A percentile compares a stretch with the other conserved stretches of the same genome.
Evolutionary conservation across 1,284 basidiomycete species (phyloP).

Genomic region (Leccinum pallidistipes): DNA sequence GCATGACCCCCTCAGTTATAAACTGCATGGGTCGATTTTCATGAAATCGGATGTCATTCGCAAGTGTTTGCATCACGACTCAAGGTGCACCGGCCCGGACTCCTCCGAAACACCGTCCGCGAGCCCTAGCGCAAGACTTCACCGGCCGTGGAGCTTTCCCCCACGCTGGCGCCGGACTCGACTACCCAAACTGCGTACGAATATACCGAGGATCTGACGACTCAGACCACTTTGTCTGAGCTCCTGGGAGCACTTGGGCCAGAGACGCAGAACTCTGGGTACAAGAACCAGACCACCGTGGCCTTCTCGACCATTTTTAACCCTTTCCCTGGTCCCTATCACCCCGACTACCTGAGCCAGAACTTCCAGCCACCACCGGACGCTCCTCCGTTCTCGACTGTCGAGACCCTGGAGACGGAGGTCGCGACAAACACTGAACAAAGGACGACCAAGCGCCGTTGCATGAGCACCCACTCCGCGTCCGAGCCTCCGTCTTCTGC

Average conservation of each 20-base stretch:
- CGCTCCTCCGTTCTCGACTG: conserved; percentile 47
- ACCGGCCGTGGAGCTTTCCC: too few relatives aligned
- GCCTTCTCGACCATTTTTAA: conserved; percentile 30
- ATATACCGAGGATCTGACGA: too few relatives aligned
- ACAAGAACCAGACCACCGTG: conserved; percentile 31
- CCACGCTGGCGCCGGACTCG: too few relatives aligned
- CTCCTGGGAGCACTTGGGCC: conserved; percentile 25
- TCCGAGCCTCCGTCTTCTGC: conserved; percentile 64
- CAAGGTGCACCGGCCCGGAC: too few relatives aligned
- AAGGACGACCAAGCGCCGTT: conserved; percentile 59
- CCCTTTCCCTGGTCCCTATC: conserved; percentile 66
- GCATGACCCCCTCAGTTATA: too few relatives aligned
- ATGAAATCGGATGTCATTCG: too few relatives aligned
- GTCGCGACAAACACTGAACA: conserved; percentile 16
- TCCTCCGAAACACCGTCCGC: too few relatives aligned
- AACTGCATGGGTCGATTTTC: too few relatives aligned
- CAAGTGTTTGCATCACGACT: too few relatives aligned
- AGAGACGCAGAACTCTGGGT: conserved; percentile 33
- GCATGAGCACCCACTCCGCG: conserved; percentile 72
- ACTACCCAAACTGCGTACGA: too few relatives aligned
- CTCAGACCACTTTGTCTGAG: too few relatives aligned
- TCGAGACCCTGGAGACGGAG: conserved; percentile 44
- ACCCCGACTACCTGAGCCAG: conserved; percentile 64
- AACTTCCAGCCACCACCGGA: conserved; percentile 46
- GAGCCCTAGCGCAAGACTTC: too few relatives aligned